A percentile compares a stretch with the other conserved stretches of the same genome.
Evolutionary conservation across 768 basidiomycete species (phyloP).

Genomic region (Lactarius trivialis): DNA sequence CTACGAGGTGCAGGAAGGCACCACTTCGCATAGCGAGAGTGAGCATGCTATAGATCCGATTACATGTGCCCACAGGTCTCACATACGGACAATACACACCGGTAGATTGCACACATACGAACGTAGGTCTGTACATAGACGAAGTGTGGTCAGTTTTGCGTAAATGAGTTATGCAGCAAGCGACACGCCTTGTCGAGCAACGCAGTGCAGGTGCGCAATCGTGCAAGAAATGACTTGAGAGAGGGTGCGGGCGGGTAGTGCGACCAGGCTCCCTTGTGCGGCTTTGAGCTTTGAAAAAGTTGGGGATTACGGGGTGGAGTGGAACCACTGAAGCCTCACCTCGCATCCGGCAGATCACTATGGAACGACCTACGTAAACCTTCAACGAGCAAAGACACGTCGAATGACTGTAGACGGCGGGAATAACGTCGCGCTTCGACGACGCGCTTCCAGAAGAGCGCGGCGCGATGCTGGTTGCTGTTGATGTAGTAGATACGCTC

Average conservation of each 20-base stretch:
- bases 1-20: conserved; percentile 63
- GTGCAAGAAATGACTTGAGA: conserved; percentile 33
- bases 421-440: conserved; percentile 53
- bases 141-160: not conserved
- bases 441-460: conserved; percentile 66
- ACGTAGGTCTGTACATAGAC: conserved; percentile 36
- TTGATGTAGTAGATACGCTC: conserved; percentile 71
- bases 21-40: conserved; percentile 60
- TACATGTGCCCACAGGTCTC: not conserved
- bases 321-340: conserved; percentile 29
- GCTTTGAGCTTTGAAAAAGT: conserved; percentile 37
- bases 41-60: conserved; percentile 42
- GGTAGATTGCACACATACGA: conserved; percentile 45
- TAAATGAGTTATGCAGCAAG: not conserved
- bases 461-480: conserved; percentile 67
- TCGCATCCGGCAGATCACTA: conserved; percentile 32
- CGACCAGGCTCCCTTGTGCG: conserved; percentile 58
- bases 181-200: conserved; percentile 45
- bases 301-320: not conserved
- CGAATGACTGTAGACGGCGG: conserved; percentile 28
- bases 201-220: conserved; percentile 31
- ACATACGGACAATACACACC: conserved; percentile 32
- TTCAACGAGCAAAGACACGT: conserved; percentile 27
- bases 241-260: conserved; percentile 41
- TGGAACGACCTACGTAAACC: conserved; percentile 48